Evolutionary conservation across 345 rosid genomes (phyloP), one percentile per base, ranked within the genome.

Genomic region (thale cress (Arabidopsis thaliana)): DNA sequence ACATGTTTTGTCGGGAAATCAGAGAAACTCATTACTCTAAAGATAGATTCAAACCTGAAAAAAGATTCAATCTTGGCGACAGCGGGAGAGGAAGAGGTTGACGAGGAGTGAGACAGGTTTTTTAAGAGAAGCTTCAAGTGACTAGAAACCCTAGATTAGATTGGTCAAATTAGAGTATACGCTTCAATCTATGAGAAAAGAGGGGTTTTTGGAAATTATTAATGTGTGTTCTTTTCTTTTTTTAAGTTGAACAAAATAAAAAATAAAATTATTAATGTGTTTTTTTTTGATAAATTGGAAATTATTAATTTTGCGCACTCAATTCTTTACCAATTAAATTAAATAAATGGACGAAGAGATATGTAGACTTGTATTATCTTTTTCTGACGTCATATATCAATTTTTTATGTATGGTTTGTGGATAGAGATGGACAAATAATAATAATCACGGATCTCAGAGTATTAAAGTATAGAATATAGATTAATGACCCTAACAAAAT

Each of bases 101-200:
- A 65, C 16, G 33, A 65, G 8, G 38, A 36, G 59, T 45, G 25
- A 75, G 45, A 75, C 46, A 67, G 62, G 74, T 67, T 58, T 67
- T 67, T 58, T 67, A 59, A 64, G 45, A 64, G 38, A 62, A 66
- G 67, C 37, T 75, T 67, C 6, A 49, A 57, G 60, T 58, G 45
- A 33, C 61, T 14, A 70, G 72, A 56, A 71, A 38, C 80, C 76
- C 76, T 71, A 71, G 74, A 64, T 70, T 71, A 71, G 74, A 64
- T 70, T 64, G 59, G 80, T 56, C 71, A 70, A 71, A 7, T 34
- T 40, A 70, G 57, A n/a, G 64, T 45, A 20, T 52, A 49, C 33
- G 32, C 65, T 63, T 64, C 67, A 63, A 71, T 77, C 71, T 55
- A 23, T 61, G 58, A 23, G 24, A 57, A 57, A 22, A 0, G 16